These are phyloP conservation scores for Clonostachys solani DNA, from an alignment of 2,329 filamentous ascomycete species.

Conservation along the genomic window DNA sequence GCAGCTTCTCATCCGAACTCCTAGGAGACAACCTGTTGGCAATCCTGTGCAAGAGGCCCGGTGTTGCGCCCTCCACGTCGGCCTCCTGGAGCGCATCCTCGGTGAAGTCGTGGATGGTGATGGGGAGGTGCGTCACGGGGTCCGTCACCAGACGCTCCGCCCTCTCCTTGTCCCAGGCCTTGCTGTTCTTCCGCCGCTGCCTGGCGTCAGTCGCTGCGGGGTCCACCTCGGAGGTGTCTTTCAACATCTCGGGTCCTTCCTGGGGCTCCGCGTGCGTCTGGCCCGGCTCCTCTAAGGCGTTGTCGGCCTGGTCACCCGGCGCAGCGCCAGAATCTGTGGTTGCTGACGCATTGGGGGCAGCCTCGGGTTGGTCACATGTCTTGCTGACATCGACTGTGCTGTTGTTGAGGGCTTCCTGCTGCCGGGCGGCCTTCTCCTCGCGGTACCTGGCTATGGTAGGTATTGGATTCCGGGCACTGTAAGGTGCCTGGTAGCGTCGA, in stretches of 20 bases:
- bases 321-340: background rate
- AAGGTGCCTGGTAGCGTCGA: constrained; percentile 31
- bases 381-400: constrained; percentile 7
- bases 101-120: constrained; percentile 66
- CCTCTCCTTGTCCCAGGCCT: constrained; percentile 32
- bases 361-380: constrained; percentile 11
- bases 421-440: constrained; percentile 39
- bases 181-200: constrained; percentile 35
- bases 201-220: constrained; percentile 33
- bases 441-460: constrained; percentile 45
- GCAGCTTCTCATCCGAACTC: constrained; percentile 25
- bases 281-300: constrained; percentile 2
- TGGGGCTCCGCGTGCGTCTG: background rate
- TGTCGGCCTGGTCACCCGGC: background rate
- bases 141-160: constrained; percentile 65
- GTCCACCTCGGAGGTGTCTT: constrained; percentile 29
- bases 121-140: constrained; percentile 66
- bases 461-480: constrained; percentile 35
- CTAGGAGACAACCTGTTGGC: background rate
- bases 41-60: background rate
- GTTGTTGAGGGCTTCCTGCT: constrained; percentile 27
- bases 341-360: constrained; percentile 26
- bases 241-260: constrained; percentile 9
- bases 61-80: constrained; percentile 16
- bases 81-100: constrained; percentile 47